Base-by-base conservation (phyloP, 768 basidiomycete genomes). In the Kwoniella sp. region DNA sequence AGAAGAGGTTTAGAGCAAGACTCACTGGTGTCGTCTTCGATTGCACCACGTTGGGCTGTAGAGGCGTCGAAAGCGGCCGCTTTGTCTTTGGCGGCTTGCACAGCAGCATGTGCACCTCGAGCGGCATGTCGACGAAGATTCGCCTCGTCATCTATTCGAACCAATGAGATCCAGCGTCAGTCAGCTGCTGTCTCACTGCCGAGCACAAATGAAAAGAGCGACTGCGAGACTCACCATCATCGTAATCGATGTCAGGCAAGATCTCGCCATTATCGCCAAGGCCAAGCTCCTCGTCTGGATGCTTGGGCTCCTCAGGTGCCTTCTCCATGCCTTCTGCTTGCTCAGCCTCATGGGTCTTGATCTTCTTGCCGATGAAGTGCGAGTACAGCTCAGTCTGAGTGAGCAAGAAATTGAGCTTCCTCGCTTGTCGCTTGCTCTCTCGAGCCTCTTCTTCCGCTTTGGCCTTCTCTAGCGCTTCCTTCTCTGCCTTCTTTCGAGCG, bases 351-450 rank as follows among this genome's bases (percentile, higher is more conserved):
- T 64, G 69, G 71, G 82, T 82, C 70, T 82, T 82, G 66, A 84
- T 86, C 82, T 98, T 98, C 82, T 88, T 96, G 31, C 95, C 95
- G 64, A 99, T 93, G 85, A 99, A 98, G 83, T 99, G 96, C 71
- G 92, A 93, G 82, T 98, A 99, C 8, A 98, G 86, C 79, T 99
- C 96, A 2, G 96, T 98, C 82, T 98, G 95, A 65, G 92, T 97
- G 81, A 99, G 93, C 81, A 99, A 84, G 83, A 98, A 99, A 82
- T 99, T 96, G 26, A 99, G 87, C 81, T 98, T 97, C 71, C 95
- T 86, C 13, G 93, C 92, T 80, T 95, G 92, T 57, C 96, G 85
- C 41, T 93, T 90, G 13, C 91, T 90, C 82, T 99, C 96, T 47
- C 95, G 86, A 66, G 79, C 69, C 73, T 77, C 73, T 77, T 81